Percentiles rank a stretch among this genome's conserved stretches.
phyloP scores from a whole-genome alignment of 2,329 filamentous ascomycete species.

The Boeremia lycopersici region DNA sequence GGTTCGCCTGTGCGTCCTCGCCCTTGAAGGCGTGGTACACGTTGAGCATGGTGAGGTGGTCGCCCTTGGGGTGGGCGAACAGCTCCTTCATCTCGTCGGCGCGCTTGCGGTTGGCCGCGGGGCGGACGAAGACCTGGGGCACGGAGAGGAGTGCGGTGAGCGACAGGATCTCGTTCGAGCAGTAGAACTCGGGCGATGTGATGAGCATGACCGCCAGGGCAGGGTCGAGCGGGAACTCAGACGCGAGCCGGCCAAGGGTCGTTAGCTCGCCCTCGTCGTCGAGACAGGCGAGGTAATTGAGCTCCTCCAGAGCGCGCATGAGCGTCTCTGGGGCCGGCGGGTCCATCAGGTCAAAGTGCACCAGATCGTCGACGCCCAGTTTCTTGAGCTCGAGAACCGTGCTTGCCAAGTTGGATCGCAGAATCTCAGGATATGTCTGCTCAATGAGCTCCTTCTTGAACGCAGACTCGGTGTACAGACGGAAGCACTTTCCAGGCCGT shows the following conservation, averaged over 20 bases:
- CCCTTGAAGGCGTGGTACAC: slow-evolving; percentile 97
- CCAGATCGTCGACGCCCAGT: slow-evolving; percentile 90
- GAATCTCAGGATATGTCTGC: slow-evolving; percentile 94
- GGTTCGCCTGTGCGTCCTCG: slow-evolving; percentile 69
- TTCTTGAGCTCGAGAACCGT: slow-evolving; percentile 98
- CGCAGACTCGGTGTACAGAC: slow-evolving; percentile 90
- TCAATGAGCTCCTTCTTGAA: slow-evolving; percentile 99
- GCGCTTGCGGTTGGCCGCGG: slow-evolving; percentile 81
- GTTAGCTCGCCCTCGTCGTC: slow-evolving; percentile 97
- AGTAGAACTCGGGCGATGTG: slow-evolving; percentile 96
- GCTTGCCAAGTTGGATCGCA: slow-evolving; percentile 91
- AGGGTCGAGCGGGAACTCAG: slow-evolving; percentile 94
- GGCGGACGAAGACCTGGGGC: slow-evolving; percentile 90
- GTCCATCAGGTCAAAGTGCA: slow-evolving; percentile 99
- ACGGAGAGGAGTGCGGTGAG: slow-evolving; percentile 93
- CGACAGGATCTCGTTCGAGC: slow-evolving; percentile 96
- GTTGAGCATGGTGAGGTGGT: slow-evolving; percentile 95
- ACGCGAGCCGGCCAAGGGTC: slow-evolving; percentile 80
- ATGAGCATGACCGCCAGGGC: slow-evolving; percentile 97
- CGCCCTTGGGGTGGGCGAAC: slow-evolving; percentile 90
- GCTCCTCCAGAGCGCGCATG: slow-evolving; percentile 95
- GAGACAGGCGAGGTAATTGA: slow-evolving; percentile 95
- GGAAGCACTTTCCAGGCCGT: slow-evolving; percentile 96
- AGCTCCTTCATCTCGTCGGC: slow-evolving; percentile 97
- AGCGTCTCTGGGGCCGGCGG: slow-evolving; percentile 96